These are phyloP conservation scores for Aspergillus flavus DNA, from an alignment of 2,329 filamentous ascomycete genomes.

Conservation along the genomic window DNA sequence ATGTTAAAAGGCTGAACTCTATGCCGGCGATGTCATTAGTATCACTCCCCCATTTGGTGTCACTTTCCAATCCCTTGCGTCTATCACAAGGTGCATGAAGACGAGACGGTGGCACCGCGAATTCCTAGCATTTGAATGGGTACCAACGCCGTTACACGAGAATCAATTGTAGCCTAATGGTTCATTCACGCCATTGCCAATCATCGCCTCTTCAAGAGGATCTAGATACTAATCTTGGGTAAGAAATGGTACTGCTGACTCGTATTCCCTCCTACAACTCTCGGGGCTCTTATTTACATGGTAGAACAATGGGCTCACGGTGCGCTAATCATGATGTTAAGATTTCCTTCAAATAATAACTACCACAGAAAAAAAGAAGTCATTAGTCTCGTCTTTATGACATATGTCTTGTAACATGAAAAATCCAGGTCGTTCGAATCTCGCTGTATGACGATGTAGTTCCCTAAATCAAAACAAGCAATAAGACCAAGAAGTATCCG, in stretches of 20 bases:
- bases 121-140: not conserved
- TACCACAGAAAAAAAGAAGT: not conserved
- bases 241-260: not conserved
- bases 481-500: not conserved
- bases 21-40: not conserved
- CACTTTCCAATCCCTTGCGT: constrained; percentile 1
- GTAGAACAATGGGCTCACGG: not conserved
- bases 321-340: not conserved
- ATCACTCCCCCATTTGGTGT: not conserved
- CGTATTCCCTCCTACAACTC: not conserved
- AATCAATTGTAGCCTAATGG: not conserved
- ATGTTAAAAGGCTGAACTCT: not conserved
- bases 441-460: not conserved
- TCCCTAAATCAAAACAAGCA: not conserved
- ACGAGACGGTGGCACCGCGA: not conserved
- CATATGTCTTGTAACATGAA: not conserved
- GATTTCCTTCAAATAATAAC: not conserved
- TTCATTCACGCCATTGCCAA: not conserved
- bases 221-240: not conserved
- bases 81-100: not conserved
- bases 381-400: not conserved
- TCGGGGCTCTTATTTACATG: not conserved
- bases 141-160: not conserved
- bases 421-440: not conserved
- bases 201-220: too few relatives aligned